Evolutionary conservation across 225 moss, liverwort and hornwort genomes (phyloP), one percentile per base, ranked within the genome.

Genomic region (Bryum argenteum): DNA sequence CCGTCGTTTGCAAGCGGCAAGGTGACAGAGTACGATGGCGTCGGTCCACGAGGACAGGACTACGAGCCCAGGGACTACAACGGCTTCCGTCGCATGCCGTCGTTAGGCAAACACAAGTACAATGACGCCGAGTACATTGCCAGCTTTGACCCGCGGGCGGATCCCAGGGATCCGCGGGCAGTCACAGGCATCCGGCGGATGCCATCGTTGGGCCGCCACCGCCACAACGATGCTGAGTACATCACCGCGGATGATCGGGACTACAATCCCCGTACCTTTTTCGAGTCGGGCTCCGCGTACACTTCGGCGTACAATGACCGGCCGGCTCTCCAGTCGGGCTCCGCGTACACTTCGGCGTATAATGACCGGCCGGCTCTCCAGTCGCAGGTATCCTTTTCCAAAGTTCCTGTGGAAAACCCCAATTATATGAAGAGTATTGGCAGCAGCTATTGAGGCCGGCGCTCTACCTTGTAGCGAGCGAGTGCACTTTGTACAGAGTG

Each of bases 121-220:
- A 51, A 87, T 10, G 83, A 87, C 21, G 86, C 83, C 0, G 86
- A 87, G 70, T 85, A 78, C 70, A 53, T 85, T 53, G 51, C 77
- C n/a, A 75, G 42, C 73, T 74, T 44, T 20, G 72, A 81, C 69
- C 41, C 61, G 41, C 48, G 61, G 0, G 5, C 24, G 8, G 50
- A 65, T 24, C 37, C 71, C 9, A 26, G 66, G 2, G 70, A 53
- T 8, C 58, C 41, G 1, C 51, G 65, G 4, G 80, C 74, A 20
- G 28, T 37, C 11, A 45, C 73, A 5, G 8, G 42, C 8, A 26
- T 53, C 1, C 78, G 62, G 10, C 80, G 75, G 10, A 62, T 86
- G 70, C 83, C 86, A 1, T 80, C 83, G 7, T 87, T 81, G 63
- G 71, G 78, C 33, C 47, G 53, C 20, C 63, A 78, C 17, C 70